phyloP scores from a whole-genome alignment of 129 eudicot genomes.

The Silybum marianum region DNA sequence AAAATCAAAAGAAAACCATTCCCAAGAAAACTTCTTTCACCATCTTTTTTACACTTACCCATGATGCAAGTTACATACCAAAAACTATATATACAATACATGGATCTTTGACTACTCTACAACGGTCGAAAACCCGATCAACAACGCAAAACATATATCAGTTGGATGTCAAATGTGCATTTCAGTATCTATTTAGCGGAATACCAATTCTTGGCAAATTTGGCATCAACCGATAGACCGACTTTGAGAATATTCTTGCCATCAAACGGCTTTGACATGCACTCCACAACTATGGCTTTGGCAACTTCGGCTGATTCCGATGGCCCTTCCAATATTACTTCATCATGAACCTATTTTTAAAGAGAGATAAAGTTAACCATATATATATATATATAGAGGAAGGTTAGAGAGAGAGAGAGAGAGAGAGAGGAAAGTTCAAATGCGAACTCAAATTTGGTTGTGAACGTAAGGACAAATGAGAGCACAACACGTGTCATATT shows the following conservation, averaged over 20 bases:
- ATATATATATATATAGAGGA: too few species aligned
- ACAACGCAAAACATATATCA: background rate
- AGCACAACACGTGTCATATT: too few species aligned
- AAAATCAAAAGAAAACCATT: background rate
- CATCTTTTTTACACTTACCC: background rate
- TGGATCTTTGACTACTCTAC: background rate
- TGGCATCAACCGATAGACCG: constrained; percentile 83
- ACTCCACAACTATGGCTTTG: constrained; percentile 75
- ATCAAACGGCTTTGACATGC: constrained; percentile 93
- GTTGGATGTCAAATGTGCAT: constrained; percentile 1
- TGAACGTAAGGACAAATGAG: too few species aligned
- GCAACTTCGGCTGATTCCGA: constrained; percentile 91
- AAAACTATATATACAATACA: background rate
- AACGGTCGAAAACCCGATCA: background rate
- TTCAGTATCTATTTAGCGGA: constrained; percentile 64
- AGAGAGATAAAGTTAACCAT: too few species aligned
- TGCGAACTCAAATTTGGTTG: too few species aligned
- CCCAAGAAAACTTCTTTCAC: background rate
- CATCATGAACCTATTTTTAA: constrained; percentile 76
- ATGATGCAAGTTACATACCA: constrained; percentile 3
- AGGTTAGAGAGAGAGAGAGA: too few species aligned
- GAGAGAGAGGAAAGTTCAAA: too few species aligned
- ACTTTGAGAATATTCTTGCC: constrained; percentile 78
- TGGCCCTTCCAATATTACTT: constrained; percentile 97
- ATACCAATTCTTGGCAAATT: constrained; percentile 88